Evolutionary conservation across 2,329 filamentous ascomycete species (phyloP), one percentile per base, ranked within the genome.

Genomic region (Colletotrichum salicis): DNA sequence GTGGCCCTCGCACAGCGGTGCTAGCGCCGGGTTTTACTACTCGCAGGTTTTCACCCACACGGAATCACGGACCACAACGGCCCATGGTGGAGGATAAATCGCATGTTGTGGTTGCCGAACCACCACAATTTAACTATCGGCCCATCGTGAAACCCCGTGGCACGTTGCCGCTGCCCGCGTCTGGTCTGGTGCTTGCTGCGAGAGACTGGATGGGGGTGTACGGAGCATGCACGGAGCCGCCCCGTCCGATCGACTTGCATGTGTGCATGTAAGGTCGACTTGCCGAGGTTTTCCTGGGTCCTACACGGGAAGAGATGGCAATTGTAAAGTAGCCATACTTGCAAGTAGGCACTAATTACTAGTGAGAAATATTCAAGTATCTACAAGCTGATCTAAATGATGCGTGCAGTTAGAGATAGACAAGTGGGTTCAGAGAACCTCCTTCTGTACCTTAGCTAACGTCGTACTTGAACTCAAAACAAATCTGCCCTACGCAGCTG

Each of bases 71-170:
- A 11, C 29, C 60, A 7, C 33, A 35, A 45, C 41, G 24, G 54
- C 48, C 31, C 31, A 13, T 15, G 22, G 60, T 35, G 8, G 61
- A 54, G 48, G 15, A 11, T n/a, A 15, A 37, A 45, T 69, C 24
- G 66, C 60, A 59, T 59, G 54, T 65, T 45, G 29, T 27, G 11
- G 19, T 22, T 1, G 35, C 41, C 58, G 61, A 33, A 52, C 60
- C 60, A 68, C 60, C 60, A 24, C 4, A 68, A 58, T 52, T 24
- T 31, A 57, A 52, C 37, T 7, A 29, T 64, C 66, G 52, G 22
- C 66, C 60, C 66, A 58, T 69, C 61, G 31, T 58, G 41, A 58
- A 48, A 64, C 60, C 22, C 15, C 35, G 65, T 58, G 52, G 52
- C 31, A 37, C 52, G 52, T 57, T 45, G 37, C 37, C 12, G 59